Evolutionary conservation across 495 filamentous ascomycete genomes (phyloP).

Genomic region (Bryoglossum gracile): DNA sequence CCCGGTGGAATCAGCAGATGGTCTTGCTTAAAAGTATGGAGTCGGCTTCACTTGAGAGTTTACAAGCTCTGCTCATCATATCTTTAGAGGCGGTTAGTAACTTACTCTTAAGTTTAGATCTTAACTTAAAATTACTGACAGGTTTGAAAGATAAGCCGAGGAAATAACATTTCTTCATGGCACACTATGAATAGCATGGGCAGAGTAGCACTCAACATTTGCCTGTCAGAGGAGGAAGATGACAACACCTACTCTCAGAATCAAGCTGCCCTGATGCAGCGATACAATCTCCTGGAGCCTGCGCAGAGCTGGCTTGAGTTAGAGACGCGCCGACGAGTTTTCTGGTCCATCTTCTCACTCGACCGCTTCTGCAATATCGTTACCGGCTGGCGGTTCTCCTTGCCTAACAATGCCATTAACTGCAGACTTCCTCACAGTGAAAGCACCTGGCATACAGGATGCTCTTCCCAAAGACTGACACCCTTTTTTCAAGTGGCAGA

Average conservation of each 20-base stretch:
- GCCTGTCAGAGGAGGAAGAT: constrained; percentile 30
- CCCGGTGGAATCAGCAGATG: constrained; percentile 21
- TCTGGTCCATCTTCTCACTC: constrained; percentile 84
- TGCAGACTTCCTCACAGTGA: constrained; percentile 35
- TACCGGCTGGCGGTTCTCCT: constrained; percentile 66
- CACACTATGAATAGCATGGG: constrained; percentile 32
- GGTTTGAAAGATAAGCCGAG: too few species aligned
- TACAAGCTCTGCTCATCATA: constrained; percentile 32
- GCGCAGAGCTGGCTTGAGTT: constrained; percentile 83
- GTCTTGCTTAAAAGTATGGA: constrained; percentile 32
- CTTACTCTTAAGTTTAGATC: too few species aligned
- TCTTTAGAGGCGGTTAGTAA: constrained; percentile 29
- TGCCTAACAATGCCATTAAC: constrained; percentile 33
- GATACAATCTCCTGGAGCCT: constrained; percentile 49
- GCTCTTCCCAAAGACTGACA: constrained; percentile 23
- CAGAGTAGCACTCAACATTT: constrained; percentile 33
- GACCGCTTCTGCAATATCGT: constrained; percentile 93
- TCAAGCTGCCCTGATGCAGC: constrained; percentile 24
- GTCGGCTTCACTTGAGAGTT: constrained; percentile 29
- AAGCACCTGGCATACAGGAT: constrained; percentile 28
- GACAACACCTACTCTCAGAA: constrained; percentile 11
- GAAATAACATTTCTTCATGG: too few species aligned
- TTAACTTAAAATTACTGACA: too few species aligned
- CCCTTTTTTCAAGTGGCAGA: constrained; percentile 33
- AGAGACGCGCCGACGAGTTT: constrained; percentile 83